Base-by-base conservation (phyloP, 202 grass and related monocot species). In the Musa balbisiana region DNA sequence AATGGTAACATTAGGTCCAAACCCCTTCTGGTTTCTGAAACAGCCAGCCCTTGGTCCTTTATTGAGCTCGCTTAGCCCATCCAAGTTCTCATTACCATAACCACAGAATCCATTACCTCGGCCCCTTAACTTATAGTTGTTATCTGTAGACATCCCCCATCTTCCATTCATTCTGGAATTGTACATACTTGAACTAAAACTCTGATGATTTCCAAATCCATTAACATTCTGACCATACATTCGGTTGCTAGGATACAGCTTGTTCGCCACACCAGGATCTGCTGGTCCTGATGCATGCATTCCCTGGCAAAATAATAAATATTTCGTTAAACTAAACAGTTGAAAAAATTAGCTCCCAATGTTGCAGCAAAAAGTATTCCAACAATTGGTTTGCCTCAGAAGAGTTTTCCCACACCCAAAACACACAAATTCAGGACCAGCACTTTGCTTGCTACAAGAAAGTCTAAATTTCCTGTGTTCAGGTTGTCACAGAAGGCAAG, bases 11-110 rank as follows among this genome's bases (percentile, higher is more conserved):
- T 69, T 85, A 87, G 88, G 84, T 29, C 82, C 90, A 73, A 87
- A 92, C 63, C 83, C 64, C 62, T 89, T 92, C 59, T 83, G 87
- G 79, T 83, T 89, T 81, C 89, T 85, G 71, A 87, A 89, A 54
- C 84, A 80, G 10, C 87, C 84, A 29, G 87, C 86, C 55, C 87
- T 78, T 21, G 90, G 90, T 22, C 90, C 90, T 79, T 87, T 92
- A 82, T 92, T 92, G 67, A 92, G 73, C 82, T 92, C 90, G 52
- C 79, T 85, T 58, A 85, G 77, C 49, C 87, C 87, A 76, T 89
- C 90, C 55, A 84, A 84, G 66, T 78, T 81, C 84, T 89, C 90
- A 59, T 83, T 92, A 21, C 82, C 74, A 55, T 83, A 90, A 71
- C 52, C 68, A 84, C 83, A 86, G 21, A 87, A 88, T 50, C 89